phyloP scores from a whole-genome alignment of 768 basidiomycete genomes.

The Cystobasidium onofrii region DNA sequence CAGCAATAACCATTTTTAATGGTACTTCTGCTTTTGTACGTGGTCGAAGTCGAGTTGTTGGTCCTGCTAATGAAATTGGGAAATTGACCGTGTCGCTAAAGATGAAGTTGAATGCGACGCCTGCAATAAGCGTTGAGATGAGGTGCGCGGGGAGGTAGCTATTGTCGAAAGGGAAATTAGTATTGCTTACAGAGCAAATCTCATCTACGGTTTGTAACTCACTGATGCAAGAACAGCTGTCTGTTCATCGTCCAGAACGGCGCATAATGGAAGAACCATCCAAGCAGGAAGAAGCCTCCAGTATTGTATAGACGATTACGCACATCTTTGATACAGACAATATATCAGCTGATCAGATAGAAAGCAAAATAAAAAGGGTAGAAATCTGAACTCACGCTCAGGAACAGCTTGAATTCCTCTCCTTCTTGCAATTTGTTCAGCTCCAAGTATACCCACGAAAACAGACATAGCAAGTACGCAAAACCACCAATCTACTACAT shows the following conservation, averaged over 20 bases:
- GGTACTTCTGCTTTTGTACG: slow-evolving; percentile 58
- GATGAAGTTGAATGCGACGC: slow-evolving; percentile 65
- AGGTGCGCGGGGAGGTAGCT: slow-evolving; percentile 97
- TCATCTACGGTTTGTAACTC: background rate
- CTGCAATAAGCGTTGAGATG: slow-evolving; percentile 72
- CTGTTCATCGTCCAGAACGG: slow-evolving; percentile 98
- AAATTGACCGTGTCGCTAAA: slow-evolving; percentile 41
- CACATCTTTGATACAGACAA: slow-evolving; percentile 56
- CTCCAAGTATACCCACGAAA: slow-evolving; percentile 78
- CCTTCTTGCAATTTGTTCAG: slow-evolving; percentile 79
- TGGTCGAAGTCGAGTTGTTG: slow-evolving; percentile 40
- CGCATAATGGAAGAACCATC: slow-evolving; percentile 91
- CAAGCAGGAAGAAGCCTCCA: slow-evolving; percentile 83
- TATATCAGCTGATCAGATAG: background rate
- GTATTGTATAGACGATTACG: slow-evolving; percentile 93
- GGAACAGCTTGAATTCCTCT: slow-evolving; percentile 77
- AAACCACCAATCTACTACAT: slow-evolving; percentile 88
- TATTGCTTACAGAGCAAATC: too few relatives aligned
- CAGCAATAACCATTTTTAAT: slow-evolving; percentile 53
- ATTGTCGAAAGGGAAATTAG: too few relatives aligned
- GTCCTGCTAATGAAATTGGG: slow-evolving; percentile 39
- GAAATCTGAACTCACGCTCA: slow-evolving; percentile 58
- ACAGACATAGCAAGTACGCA: slow-evolving; percentile 77
- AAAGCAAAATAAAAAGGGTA: slow-evolving; percentile 17
- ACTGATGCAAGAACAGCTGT: slow-evolving; percentile 78